phyloP scores from a whole-genome alignment of 345 rosid genomes.

The Kandelia obovata region DNA sequence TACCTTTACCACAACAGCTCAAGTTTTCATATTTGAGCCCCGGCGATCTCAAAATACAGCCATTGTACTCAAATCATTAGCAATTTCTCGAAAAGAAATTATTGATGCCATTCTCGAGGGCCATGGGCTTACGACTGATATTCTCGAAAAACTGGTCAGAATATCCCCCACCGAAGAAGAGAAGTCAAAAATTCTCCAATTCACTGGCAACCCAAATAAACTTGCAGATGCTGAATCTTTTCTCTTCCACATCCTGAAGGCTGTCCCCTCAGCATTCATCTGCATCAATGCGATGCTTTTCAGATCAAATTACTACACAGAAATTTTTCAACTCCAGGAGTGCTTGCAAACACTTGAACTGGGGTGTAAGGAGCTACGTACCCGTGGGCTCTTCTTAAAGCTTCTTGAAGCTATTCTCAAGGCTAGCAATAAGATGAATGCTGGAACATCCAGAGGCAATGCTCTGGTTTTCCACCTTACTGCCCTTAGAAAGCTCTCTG shows the following conservation, averaged over 20 bases:
- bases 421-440: conserved; percentile 84
- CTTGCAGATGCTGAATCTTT: conserved; percentile 77
- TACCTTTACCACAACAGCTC: conserved; percentile 27
- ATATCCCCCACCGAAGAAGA: conserved; percentile 72
- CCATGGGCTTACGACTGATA: conserved; percentile 44
- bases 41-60: conserved; percentile 56
- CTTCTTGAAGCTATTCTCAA: conserved; percentile 83
- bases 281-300: conserved; percentile 65
- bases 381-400: conserved; percentile 64
- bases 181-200: conserved; percentile 48
- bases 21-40: conserved; percentile 47
- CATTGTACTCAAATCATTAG: conserved; percentile 50
- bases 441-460: conserved; percentile 84
- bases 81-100: conserved; percentile 41
- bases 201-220: conserved; percentile 39
- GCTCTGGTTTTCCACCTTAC: conserved; percentile 74
- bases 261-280: conserved; percentile 65
- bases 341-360: conserved; percentile 51
- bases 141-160: conserved; percentile 66
- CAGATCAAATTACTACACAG: conserved; percentile 55
- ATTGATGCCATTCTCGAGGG: conserved; percentile 47
- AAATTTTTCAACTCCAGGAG: conserved; percentile 53
- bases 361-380: conserved; percentile 64
- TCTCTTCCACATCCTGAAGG: conserved; percentile 54
- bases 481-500: conserved; percentile 61